Evolutionary conservation across 805 yeast genomes (phyloP), one percentile per base, ranked within the genome.

Genomic region (Blastobotrys parvus): DNA sequence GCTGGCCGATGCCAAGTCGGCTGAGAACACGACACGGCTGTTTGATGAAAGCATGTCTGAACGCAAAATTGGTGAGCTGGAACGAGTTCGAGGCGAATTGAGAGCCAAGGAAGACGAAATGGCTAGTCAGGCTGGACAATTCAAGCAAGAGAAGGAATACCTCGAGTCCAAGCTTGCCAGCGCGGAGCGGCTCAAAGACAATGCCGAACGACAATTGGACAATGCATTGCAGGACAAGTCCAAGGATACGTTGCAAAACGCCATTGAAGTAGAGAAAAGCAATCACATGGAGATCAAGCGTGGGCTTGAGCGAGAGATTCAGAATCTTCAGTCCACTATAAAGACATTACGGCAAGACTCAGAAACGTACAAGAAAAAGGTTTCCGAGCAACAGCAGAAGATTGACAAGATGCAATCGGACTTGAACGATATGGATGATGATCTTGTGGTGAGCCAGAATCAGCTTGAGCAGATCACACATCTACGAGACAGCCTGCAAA

Each of bases 271-370:
- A 25, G 68, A 63, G 39, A 55, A 52, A 19, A 59, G 60, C 23
- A 57, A 52, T 35, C 57, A 55, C 19, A 38, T 54, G 4, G 47
- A 58, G 18, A 52, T 52, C 38, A 46, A 52, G 16, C 63, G 62
- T 23, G 56, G 56, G 16, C 47, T 45, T 10, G 53, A 58, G 22
- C 46, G 61, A 23, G 67, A 65, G 25, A 39, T 48, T 11, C 58
- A 56, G 23, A 51, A 50, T 23, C 30, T 35, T 4, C 41, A 43
- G 31, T 53, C 53, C 1, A 53, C 52, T 19, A 69, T 67, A 23
- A 52, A 64, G 30, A 47, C 54, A 18, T 55, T 51, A 33, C 54
- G 59, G 13, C 56, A 58, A 13, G 51, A 56, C 8, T 63, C 60
- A 32, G 37, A 18, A 18, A 18, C 34, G 35, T 33, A 44, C 21